Percentiles rank a stretch among this genome's conserved stretches.
Conservation (phyloP, 2,329 filamentous ascomycete species). For the Pseudogymnoascus sp. region DNA sequence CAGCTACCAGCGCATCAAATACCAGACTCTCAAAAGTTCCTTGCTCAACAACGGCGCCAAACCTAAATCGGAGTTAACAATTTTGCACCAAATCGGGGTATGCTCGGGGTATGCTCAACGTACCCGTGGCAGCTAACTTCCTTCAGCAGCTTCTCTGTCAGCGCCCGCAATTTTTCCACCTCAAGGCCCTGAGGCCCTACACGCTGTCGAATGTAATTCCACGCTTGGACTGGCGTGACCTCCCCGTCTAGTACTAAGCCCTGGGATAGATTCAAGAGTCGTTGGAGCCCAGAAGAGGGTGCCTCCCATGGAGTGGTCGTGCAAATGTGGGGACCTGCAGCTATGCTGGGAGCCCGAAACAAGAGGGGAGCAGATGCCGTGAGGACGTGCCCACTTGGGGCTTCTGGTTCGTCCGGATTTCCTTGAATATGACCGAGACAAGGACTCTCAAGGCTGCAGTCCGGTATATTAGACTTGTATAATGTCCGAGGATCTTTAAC, state of each 20-base stretch:
- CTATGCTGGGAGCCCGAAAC: background rate
- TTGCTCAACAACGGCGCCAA: constrained; percentile 2
- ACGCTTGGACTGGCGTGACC: constrained; percentile 35
- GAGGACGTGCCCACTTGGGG: background rate
- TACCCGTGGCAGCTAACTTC: constrained; percentile 35
- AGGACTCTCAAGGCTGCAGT: background rate
- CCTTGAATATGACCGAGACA: constrained; percentile 1
- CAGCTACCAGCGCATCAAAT: background rate
- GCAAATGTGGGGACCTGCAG: background rate
- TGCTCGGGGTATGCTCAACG: constrained; percentile 12
- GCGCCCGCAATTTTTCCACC: constrained; percentile 21
- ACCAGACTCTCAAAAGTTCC: background rate
- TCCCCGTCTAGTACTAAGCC: constrained; percentile 28
- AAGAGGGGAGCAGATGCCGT: background rate
- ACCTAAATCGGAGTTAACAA: background rate
- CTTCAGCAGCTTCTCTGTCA: constrained; percentile 27
- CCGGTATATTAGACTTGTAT: background rate
- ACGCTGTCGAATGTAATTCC: constrained; percentile 30
- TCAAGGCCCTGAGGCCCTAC: constrained; percentile 29
- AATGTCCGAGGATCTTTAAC: background rate
- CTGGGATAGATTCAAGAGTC: constrained; percentile 22
- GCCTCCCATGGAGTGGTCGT: constrained; percentile 13
- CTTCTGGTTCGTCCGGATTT: background rate
- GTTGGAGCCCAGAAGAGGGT: constrained; percentile 21
- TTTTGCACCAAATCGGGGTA: background rate